Conservation (phyloP, 1,284 basidiomycete genomes). For the Schizophyllum amplum region DNA sequence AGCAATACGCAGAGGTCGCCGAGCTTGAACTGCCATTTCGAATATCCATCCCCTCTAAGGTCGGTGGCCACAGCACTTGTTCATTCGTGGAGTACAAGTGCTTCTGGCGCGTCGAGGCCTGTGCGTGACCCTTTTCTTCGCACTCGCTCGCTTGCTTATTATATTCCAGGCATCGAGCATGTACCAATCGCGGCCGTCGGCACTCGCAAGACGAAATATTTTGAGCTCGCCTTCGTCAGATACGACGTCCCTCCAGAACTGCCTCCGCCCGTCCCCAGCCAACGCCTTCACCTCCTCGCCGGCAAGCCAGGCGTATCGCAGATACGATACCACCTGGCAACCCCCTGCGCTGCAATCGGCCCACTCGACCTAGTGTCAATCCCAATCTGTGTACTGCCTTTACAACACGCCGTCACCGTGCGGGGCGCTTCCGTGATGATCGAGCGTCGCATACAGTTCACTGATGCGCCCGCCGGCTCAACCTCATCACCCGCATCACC, state of each 20-base stretch:
- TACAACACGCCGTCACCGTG: slow-evolving; percentile 39
- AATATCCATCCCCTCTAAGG: slow-evolving; percentile 54
- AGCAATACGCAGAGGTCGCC: slow-evolving; percentile 50
- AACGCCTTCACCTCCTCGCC: not conserved
- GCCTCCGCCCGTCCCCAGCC: slow-evolving; percentile 21
- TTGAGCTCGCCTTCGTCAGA: slow-evolving; percentile 58
- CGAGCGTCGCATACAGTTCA: slow-evolving; percentile 47
- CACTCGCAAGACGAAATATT: slow-evolving; percentile 55
- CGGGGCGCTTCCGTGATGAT: slow-evolving; percentile 45
- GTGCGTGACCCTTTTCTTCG: slow-evolving; percentile 33
- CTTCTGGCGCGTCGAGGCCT: slow-evolving; percentile 76
- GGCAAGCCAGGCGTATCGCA: slow-evolving; percentile 19
- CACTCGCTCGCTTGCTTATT: slow-evolving; percentile 12
- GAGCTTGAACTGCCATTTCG: slow-evolving; percentile 64
- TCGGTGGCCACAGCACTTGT: slow-evolving; percentile 60
- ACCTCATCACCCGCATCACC: slow-evolving; percentile 17
- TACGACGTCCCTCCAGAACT: slow-evolving; percentile 44
- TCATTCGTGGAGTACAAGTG: slow-evolving; percentile 71
- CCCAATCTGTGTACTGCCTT: slow-evolving; percentile 38
- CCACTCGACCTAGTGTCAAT: slow-evolving; percentile 51
- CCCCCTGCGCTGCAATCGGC: slow-evolving; percentile 41
- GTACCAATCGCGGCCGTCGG: slow-evolving; percentile 57
- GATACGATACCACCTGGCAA: slow-evolving; percentile 39
- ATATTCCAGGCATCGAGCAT: slow-evolving; percentile 52
- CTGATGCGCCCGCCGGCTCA: slow-evolving; percentile 22